Evolutionary conservation across 176 grass and related monocot species (phyloP).

Genomic region (Thalia dealbata): DNA sequence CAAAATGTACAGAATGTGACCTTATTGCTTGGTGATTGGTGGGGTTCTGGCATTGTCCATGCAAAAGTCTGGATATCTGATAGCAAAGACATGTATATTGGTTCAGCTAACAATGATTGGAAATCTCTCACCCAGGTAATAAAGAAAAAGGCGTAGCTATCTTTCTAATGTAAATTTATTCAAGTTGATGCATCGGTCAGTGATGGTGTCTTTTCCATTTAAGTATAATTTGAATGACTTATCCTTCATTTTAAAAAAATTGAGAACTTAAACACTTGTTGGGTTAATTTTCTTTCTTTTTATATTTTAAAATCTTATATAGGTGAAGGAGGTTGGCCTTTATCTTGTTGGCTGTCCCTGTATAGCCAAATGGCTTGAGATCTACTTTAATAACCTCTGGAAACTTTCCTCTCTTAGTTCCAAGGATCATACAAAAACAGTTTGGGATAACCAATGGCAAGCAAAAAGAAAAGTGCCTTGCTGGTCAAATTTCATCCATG

Average conservation of each 20-base stretch:
- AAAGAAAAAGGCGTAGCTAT: background rate
- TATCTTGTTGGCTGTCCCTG: slow-evolving; percentile 65
- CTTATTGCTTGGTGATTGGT: slow-evolving; percentile 71
- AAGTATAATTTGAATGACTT: background rate
- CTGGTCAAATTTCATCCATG: slow-evolving; percentile 81
- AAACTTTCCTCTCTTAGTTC: slow-evolving; percentile 69
- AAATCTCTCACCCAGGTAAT: slow-evolving; percentile 93
- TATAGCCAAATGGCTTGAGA: slow-evolving; percentile 45
- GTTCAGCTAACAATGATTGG: slow-evolving; percentile 95
- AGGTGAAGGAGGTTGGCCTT: slow-evolving; percentile 89
- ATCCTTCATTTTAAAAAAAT: background rate
- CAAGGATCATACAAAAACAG: slow-evolving; percentile 44
- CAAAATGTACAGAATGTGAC: slow-evolving; percentile 83
- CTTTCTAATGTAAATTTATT: background rate
- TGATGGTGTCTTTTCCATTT: background rate
- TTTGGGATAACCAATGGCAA: slow-evolving; percentile 68
- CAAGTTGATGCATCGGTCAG: background rate
- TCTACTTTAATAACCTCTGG: slow-evolving; percentile 73
- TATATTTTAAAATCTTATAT: slow-evolving; percentile 8
- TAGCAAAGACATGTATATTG: slow-evolving; percentile 71
- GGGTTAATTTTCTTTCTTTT: background rate
- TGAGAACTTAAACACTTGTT: background rate
- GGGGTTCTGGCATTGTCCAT: slow-evolving; percentile 79
- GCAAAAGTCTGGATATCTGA: slow-evolving; percentile 97
- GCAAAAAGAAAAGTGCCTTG: slow-evolving; percentile 81